These are phyloP conservation scores for Dendrothele bispora DNA, from an alignment of 768 basidiomycete species.

Conservation along the genomic window DNA sequence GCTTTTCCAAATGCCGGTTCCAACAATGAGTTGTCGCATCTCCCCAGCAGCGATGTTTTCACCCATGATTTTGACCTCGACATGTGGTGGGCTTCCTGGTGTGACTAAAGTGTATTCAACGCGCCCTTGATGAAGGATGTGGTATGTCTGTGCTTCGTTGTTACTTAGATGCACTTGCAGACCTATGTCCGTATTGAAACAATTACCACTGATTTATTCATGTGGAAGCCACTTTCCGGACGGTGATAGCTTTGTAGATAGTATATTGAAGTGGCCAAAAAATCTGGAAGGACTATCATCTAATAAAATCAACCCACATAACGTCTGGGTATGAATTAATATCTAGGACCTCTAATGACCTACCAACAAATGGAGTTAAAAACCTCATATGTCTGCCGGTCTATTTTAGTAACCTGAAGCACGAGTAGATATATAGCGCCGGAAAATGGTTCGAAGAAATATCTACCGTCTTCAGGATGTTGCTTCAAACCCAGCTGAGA, in stretches of 20 bases:
- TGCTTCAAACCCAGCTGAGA: neutral
- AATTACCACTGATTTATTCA: constrained; percentile 47
- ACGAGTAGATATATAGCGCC: neutral
- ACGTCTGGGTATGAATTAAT: neutral
- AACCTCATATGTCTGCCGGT: neutral
- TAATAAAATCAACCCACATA: constrained; percentile 8
- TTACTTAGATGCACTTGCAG: no score
- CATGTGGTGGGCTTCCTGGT: constrained; percentile 23
- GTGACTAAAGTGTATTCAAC: constrained; percentile 49
- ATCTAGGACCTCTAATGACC: neutral
- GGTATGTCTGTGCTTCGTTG: constrained; percentile 41
- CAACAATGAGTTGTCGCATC: constrained; percentile 48
- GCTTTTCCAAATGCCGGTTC: constrained; percentile 56
- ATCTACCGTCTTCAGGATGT: constrained; percentile 3
- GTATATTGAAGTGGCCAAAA: constrained; percentile 46
- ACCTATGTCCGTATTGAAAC: neutral
- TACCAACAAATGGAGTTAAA: constrained; percentile 2
- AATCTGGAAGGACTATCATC: constrained; percentile 26
- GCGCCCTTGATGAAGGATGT: constrained; percentile 50
- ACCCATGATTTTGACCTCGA: constrained; percentile 45
- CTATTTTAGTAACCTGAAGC: constrained; percentile 4
- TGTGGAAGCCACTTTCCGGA: constrained; percentile 41
- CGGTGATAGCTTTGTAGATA: constrained; percentile 45
- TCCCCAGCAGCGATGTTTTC: constrained; percentile 41
- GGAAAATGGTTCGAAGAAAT: neutral